phyloP scores from a whole-genome alignment of 495 filamentous ascomycete genomes.

The Penicillium cataractarum region DNA sequence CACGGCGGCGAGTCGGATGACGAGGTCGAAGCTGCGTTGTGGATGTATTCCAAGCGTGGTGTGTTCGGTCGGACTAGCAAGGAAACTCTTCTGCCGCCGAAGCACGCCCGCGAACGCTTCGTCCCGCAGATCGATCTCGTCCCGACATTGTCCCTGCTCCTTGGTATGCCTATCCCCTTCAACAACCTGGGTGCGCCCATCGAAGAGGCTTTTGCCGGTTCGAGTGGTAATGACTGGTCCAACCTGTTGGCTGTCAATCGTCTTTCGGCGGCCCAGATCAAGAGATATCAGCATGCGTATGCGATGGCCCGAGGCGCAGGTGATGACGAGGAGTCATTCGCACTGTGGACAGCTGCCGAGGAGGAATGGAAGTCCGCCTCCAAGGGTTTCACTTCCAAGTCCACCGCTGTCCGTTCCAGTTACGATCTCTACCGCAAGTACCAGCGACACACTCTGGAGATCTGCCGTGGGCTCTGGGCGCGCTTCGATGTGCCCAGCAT shows the following conservation, averaged over 20 bases:
- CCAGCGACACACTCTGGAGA: slow-evolving; percentile 73
- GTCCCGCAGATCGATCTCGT: slow-evolving; percentile 97
- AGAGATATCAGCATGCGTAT: slow-evolving; percentile 79
- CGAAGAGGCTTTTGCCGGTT: slow-evolving; percentile 85
- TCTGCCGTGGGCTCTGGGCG: slow-evolving; percentile 89
- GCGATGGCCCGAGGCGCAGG: slow-evolving; percentile 63
- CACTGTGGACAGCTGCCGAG: slow-evolving; percentile 62
- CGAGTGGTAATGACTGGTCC: slow-evolving; percentile 65
- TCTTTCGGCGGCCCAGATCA: slow-evolving; percentile 81
- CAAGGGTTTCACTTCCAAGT: slow-evolving; percentile 43
- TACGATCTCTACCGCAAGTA: slow-evolving; percentile 71
- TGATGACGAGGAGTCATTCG: slow-evolving; percentile 56
- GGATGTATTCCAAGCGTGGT: slow-evolving; percentile 93
- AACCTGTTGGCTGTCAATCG: slow-evolving; percentile 77
- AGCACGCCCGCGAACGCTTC: slow-evolving; percentile 73
- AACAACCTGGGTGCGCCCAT: slow-evolving; percentile 97
- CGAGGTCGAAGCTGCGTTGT: slow-evolving; percentile 90
- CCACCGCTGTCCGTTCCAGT: slow-evolving; percentile 39
- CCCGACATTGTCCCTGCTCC: slow-evolving; percentile 81
- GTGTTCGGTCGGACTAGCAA: slow-evolving; percentile 77
- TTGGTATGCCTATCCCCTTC: slow-evolving; percentile 92
- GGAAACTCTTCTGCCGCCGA: slow-evolving; percentile 64
- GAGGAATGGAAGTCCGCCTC: slow-evolving; percentile 44
- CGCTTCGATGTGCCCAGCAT: slow-evolving; percentile 86
- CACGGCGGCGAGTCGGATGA: slow-evolving; percentile 96